Evolutionary conservation across 2,329 filamentous ascomycete genomes (phyloP).

Genomic region (Uncinocarpus reesii): DNA sequence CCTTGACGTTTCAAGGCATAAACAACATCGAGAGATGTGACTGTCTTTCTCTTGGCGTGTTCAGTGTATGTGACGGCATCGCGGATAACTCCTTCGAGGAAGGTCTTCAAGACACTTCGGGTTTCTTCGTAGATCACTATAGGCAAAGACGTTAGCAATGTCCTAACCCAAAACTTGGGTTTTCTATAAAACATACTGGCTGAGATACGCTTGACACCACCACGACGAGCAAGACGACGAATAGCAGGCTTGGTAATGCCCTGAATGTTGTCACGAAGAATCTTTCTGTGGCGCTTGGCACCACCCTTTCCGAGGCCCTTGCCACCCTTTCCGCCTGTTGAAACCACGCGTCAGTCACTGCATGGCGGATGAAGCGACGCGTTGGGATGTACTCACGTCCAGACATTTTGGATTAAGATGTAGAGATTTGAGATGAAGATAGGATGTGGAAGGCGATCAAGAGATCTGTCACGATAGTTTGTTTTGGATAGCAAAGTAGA

Average conservation of each 20-base stretch:
- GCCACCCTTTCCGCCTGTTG: slow-evolving; percentile 78
- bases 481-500: slow-evolving; percentile 10
- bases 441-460: slow-evolving; percentile 16
- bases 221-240: slow-evolving; percentile 95
- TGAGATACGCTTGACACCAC: slow-evolving; percentile 99
- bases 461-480: slow-evolving; percentile 12
- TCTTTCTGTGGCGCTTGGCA: slow-evolving; percentile 98
- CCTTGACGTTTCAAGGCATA: slow-evolving; percentile 55
- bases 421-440: slow-evolving; percentile 2
- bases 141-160: background rate
- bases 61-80: slow-evolving; percentile 73
- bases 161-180: background rate
- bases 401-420: slow-evolving; percentile 45
- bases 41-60: slow-evolving; percentile 61
- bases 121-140: slow-evolving; percentile 74
- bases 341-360: slow-evolving; percentile 38
- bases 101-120: slow-evolving; percentile 71
- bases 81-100: slow-evolving; percentile 72
- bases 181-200: slow-evolving; percentile 54
- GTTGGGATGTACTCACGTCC: slow-evolving; percentile 42
- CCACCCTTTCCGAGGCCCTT: slow-evolving; percentile 97
- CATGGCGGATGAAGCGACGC: slow-evolving; percentile 11
- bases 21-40: slow-evolving; percentile 51
- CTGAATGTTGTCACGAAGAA: slow-evolving; percentile 98
- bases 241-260: slow-evolving; percentile 98